A percentile compares a stretch with the other conserved stretches of the same genome.
These are phyloP conservation scores for Aspergillus eucalypticola DNA, from an alignment of 2,329 filamentous ascomycete species.

Conservation along the genomic window DNA sequence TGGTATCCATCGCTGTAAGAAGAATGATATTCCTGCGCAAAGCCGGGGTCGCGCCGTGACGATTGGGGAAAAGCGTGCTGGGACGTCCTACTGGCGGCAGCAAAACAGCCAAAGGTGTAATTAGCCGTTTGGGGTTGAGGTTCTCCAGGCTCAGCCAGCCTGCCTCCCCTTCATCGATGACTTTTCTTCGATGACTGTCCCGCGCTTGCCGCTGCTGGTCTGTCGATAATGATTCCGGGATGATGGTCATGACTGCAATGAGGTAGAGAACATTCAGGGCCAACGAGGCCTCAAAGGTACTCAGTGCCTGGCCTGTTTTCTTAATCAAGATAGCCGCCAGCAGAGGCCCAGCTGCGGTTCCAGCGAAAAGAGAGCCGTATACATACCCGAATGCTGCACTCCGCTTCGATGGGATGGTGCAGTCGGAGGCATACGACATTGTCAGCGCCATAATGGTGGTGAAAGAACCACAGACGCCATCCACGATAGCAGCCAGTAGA, in stretches of 20 bases:
- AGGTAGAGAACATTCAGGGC: constrained; percentile 74
- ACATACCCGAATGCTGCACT: constrained; percentile 86
- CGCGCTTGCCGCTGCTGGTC: constrained; percentile 69
- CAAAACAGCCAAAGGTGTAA: constrained; percentile 76
- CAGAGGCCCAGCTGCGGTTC: constrained; percentile 84
- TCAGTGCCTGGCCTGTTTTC: constrained; percentile 70
- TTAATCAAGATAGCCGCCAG: constrained; percentile 78
- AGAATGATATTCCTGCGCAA: constrained; percentile 80
- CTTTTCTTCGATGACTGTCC: constrained; percentile 61
- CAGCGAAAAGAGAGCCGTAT: constrained; percentile 82
- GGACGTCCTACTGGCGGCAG: constrained; percentile 58
- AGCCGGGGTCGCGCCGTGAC: constrained; percentile 58
- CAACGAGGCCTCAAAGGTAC: constrained; percentile 82
- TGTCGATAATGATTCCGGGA: constrained; percentile 83
- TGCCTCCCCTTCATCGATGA: constrained; percentile 34
- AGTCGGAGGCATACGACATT: constrained; percentile 88
- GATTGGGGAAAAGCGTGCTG: constrained; percentile 40
- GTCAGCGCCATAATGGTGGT: constrained; percentile 76
- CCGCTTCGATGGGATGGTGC: constrained; percentile 74
- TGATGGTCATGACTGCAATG: constrained; percentile 65
- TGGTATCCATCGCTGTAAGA: constrained; percentile 76
- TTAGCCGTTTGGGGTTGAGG: constrained; percentile 62
- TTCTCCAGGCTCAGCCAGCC: constrained; percentile 19
- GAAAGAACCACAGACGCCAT: constrained; percentile 86
- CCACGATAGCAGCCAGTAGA: constrained; percentile 72